Evolutionary conservation across 192 early-diverging fungal genomes (phyloP).

Genomic region (Entophlyctis luteolus): DNA sequence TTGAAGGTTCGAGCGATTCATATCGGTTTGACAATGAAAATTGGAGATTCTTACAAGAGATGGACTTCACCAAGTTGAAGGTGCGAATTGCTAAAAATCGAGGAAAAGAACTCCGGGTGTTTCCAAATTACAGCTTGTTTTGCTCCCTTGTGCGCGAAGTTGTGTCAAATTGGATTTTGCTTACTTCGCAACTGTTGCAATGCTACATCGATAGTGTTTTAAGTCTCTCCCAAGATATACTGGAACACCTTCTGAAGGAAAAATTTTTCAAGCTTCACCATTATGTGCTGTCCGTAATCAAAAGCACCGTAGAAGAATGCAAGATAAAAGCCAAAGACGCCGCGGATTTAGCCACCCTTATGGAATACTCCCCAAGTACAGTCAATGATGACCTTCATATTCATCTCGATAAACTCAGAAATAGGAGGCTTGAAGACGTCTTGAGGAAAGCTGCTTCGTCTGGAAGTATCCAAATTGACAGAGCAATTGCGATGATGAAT

Average conservation of each 20-base stretch:
- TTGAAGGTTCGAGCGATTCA: background rate
- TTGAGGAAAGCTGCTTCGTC: background rate
- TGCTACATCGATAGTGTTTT: background rate
- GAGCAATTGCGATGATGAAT: conserved; percentile 1
- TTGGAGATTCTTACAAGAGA: background rate
- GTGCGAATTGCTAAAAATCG: conserved; percentile 4
- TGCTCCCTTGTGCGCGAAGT: background rate
- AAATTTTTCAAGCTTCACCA: background rate
- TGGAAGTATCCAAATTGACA: background rate
- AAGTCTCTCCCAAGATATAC: background rate
- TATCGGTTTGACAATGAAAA: background rate
- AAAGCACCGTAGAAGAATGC: background rate
- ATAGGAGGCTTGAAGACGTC: background rate
- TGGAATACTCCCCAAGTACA: conserved; percentile 7
- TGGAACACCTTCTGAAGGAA: background rate
- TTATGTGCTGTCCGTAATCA: background rate
- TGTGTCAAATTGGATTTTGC: background rate
- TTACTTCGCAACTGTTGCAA: background rate
- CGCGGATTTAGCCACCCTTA: background rate
- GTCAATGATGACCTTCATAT: conserved; percentile 7
- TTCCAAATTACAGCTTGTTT: conserved; percentile 20
- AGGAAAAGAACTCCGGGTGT: conserved; percentile 16
- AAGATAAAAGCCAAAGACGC: background rate
- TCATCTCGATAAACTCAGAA: background rate
- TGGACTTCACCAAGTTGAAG: conserved; percentile 3